Evolutionary conservation across 805 yeast genomes (phyloP).

Genomic region (Sungouiella thailandica): DNA sequence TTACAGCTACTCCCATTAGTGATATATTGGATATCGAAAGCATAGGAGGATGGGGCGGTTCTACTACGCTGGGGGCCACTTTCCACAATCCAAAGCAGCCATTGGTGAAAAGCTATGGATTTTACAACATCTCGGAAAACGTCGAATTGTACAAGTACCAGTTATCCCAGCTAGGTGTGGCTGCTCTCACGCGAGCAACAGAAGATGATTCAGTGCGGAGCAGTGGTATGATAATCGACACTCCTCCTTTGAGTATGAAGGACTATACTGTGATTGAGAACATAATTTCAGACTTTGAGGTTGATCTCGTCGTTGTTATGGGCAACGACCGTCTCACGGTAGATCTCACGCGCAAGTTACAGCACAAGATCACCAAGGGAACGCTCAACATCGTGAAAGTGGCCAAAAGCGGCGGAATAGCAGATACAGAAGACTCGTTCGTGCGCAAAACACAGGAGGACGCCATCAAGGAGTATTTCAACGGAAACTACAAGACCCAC

Average conservation of each 20-base stretch:
- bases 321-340: constrained; percentile 69
- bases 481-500: constrained; percentile 63
- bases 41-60: constrained; percentile 68
- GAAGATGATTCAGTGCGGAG: constrained; percentile 42
- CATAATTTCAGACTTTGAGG: constrained; percentile 55
- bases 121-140: constrained; percentile 55
- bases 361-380: constrained; percentile 23
- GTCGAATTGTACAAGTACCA: constrained; percentile 48
- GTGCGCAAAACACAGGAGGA: constrained; percentile 69
- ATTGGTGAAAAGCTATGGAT: constrained; percentile 74
- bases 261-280: constrained; percentile 49
- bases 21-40: constrained; percentile 75
- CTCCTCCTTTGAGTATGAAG: constrained; percentile 57
- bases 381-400: constrained; percentile 52
- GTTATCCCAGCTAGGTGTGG: constrained; percentile 45
- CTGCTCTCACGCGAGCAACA: constrained; percentile 43
- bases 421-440: constrained; percentile 66
- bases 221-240: constrained; percentile 68
- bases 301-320: constrained; percentile 60
- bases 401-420: constrained; percentile 71
- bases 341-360: constrained; percentile 53
- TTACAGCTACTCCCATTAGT: constrained; percentile 79
- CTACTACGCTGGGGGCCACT: constrained; percentile 68
- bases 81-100: constrained; percentile 86
- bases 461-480: constrained; percentile 81